phyloP scores from a whole-genome alignment of 2,329 filamentous ascomycete species.

The Rhynchosporium graminicola region DNA sequence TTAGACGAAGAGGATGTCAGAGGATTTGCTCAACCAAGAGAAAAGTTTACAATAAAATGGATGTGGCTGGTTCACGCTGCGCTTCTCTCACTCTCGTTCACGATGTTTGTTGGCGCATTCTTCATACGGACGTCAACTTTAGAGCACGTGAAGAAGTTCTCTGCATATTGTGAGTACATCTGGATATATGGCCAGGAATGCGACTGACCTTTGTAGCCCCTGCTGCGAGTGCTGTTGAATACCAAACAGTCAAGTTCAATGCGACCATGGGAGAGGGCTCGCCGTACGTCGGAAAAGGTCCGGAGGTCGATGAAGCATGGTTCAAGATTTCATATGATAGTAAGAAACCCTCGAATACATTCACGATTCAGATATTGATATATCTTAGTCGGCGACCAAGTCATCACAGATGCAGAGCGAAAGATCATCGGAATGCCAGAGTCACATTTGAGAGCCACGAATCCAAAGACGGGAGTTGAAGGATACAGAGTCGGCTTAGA shows the following conservation, averaged over 20 bases:
- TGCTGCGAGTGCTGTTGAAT: constrained; percentile 49
- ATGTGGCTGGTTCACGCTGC: constrained; percentile 37
- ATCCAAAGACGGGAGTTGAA: constrained; percentile 56
- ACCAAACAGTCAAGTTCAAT: constrained; percentile 53
- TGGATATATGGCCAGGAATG: neutral
- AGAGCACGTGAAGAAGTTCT: constrained; percentile 44
- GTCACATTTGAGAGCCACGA: constrained; percentile 54
- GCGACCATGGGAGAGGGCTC: constrained; percentile 46
- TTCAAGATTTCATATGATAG: constrained; percentile 52
- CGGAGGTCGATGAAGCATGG: constrained; percentile 60
- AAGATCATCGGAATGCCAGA: constrained; percentile 53
- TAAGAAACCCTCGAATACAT: constrained; percentile 29
- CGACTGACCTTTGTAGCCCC: constrained; percentile 44
- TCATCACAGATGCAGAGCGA: constrained; percentile 57
- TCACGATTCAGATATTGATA: constrained; percentile 3
- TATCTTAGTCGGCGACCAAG: constrained; percentile 57
- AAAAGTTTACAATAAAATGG: constrained; percentile 29
- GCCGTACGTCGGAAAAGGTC: constrained; percentile 56
- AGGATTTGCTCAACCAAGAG: constrained; percentile 11
- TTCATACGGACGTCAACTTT: constrained; percentile 36
- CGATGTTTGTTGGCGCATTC: constrained; percentile 34
- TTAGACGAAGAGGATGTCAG: constrained; percentile 35
- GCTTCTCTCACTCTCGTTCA: constrained; percentile 34
- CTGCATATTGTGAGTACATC: constrained; percentile 47
- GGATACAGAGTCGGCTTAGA: constrained; percentile 59